Evolutionary conservation across 2,329 filamentous ascomycete species (phyloP), one percentile per base, ranked within the genome.

Genomic region (Xylaria multiplex): DNA sequence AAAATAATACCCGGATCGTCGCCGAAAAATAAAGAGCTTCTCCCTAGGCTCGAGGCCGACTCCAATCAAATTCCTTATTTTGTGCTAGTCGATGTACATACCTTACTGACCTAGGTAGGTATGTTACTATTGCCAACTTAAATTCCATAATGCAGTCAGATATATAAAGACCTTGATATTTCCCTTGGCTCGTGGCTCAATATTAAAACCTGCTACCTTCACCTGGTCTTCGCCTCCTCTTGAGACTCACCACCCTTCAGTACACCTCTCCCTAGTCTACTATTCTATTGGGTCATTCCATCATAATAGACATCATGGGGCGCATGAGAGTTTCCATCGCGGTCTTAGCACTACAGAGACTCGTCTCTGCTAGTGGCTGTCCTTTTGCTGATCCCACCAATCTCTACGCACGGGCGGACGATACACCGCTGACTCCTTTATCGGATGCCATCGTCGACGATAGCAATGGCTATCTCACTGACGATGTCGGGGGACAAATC

Each of bases 401-500:
- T 42, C 73, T 78, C 19, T 69, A 61, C 22, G 68, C 75, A 46
- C 72, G 76, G 59, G 71, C 72, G 50, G 70, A 66, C 4, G 67
- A 53, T 48, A 40, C 70, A 30, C 62, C 63, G 22, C 67, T 67
- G 2, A 68, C 72, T 37, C 73, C 75, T 30, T 67, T 80, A 4
- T 69, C 71, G 6, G 66, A 76, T 52, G 81, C 80, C 57, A 80
- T 83, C 65, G 73, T 85, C 5, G 83, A 89, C 64, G 88, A 90
- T 69, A 81, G 81, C 52, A 75, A 84, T 40, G 80, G 81, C 2
- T 90, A 80, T 75, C 75, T 90, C 70, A 93, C 90, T 0, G 86
- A 86, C 32, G 90, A 92, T 73, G 86, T 87, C 27, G 91, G 90
- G 11, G 89, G 87, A 0, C 90, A 89, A 0, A 89, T 93, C 46